These are phyloP conservation scores for Immersiella caudata DNA, from an alignment of 495 filamentous ascomycete species.

Conservation along the genomic window DNA sequence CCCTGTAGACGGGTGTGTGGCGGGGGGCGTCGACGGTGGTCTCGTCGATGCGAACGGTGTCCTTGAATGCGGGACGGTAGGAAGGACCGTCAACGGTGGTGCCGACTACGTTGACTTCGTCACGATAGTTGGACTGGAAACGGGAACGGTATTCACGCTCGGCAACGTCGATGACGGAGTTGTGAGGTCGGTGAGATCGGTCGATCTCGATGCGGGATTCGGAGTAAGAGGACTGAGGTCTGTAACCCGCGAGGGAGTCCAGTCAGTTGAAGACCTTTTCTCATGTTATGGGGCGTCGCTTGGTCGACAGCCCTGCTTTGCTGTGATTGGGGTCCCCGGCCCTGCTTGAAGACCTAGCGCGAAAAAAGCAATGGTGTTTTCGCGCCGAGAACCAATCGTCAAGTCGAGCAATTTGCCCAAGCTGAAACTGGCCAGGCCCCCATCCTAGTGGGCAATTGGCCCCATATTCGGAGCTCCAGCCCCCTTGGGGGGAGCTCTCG, in stretches of 20 bases:
- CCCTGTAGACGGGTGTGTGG: conserved; percentile 33
- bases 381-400: conserved; percentile 5
- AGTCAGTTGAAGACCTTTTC: conserved; percentile 20
- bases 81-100: conserved; percentile 52
- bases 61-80: conserved; percentile 36
- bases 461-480: not conserved
- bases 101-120: conserved; percentile 53
- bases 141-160: conserved; percentile 85
- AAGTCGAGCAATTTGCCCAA: conserved; percentile 18
- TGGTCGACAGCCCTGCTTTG: conserved; percentile 31
- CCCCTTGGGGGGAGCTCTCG: no score
- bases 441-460: conserved; percentile 7
- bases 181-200: conserved; percentile 50
- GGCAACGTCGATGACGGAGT: conserved; percentile 72
- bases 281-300: conserved; percentile 27
- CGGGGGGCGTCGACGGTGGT: conserved; percentile 53
- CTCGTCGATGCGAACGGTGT: conserved; percentile 46
- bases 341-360: conserved; percentile 10
- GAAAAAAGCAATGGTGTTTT: conserved; percentile 21
- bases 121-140: conserved; percentile 68
- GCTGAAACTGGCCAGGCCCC: conserved; percentile 4
- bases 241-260: conserved; percentile 43
- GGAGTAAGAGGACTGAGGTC: conserved; percentile 57
- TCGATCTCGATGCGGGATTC: conserved; percentile 68
- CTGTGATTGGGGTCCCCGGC: conserved; percentile 16